Percentiles rank a stretch among this genome's conserved stretches.
Conservation (phyloP, 768 basidiomycete genomes). For the Boletus reticuloceps region DNA sequence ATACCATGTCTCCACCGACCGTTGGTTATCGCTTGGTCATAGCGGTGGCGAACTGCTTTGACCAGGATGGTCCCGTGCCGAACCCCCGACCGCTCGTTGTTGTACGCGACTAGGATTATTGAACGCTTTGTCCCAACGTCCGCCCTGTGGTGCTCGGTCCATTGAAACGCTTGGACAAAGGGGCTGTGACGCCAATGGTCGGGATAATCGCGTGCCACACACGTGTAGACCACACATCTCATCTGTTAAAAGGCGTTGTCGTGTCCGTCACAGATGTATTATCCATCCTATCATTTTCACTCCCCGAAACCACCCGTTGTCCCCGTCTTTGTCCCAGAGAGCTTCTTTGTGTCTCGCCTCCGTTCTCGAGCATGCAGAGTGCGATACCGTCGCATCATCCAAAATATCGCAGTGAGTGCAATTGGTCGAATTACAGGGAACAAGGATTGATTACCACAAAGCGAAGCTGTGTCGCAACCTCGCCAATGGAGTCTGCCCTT, state of each 20-base stretch:
- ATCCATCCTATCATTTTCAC: constrained; percentile 10
- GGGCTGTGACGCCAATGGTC: constrained; percentile 10
- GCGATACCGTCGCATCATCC: constrained; percentile 15
- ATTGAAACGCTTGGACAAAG: constrained; percentile 14
- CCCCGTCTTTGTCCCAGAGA: not conserved
- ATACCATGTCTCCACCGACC: not conserved
- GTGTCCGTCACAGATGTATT: constrained; percentile 22
- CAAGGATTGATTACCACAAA: constrained; percentile 11
- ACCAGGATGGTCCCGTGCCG: not conserved
- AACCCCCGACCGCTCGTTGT: not conserved
- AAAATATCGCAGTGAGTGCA: constrained; percentile 32
- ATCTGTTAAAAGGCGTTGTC: constrained; percentile 28
- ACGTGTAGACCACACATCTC: constrained; percentile 31
- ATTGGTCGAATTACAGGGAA: not conserved
- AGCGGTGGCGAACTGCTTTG: constrained; percentile 1
- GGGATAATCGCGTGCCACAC: constrained; percentile 32
- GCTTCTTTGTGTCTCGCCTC: not conserved
- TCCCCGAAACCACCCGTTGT: not conserved
- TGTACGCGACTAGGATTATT: not conserved
- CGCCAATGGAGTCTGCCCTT: constrained; percentile 35
- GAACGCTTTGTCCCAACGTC: constrained; percentile 12
- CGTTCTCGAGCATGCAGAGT: constrained; percentile 5
- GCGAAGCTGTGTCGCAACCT: constrained; percentile 39
- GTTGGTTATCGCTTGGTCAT: not conserved
- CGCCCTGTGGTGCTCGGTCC: not conserved